Percentiles rank a stretch among this genome's conserved stretches.
These are phyloP conservation scores for Xylaria sp. DNA, from an alignment of 2,329 filamentous ascomycete genomes.

Conservation along the genomic window DNA sequence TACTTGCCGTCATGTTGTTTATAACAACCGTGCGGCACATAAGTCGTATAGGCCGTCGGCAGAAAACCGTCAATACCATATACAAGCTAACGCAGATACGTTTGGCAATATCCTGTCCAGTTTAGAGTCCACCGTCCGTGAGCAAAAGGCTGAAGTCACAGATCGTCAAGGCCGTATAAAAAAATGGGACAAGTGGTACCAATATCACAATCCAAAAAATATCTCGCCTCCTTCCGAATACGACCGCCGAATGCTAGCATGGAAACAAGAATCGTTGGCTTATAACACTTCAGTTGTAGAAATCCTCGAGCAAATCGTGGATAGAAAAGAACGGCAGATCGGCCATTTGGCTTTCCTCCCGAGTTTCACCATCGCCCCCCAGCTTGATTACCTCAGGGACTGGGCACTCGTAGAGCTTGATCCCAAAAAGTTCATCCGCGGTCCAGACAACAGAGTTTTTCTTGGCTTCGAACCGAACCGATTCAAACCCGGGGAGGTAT, in stretches of 20 bases:
- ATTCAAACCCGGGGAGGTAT: too few species aligned
- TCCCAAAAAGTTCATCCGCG: background rate
- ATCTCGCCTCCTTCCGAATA: background rate
- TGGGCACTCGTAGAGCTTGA: conserved; percentile 13
- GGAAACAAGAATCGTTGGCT: too few species aligned
- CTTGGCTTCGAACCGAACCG: background rate
- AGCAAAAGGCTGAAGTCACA: too few species aligned
- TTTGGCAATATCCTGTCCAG: too few species aligned
- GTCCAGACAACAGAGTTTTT: background rate
- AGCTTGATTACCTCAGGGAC: conserved; percentile 1
- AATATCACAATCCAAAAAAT: conserved; percentile 5
- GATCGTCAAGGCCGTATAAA: background rate
- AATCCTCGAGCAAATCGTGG: background rate
- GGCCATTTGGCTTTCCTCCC: conserved; percentile 2
- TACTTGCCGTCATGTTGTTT: conserved; percentile 12
- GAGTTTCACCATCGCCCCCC: background rate
- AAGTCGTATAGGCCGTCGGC: conserved; percentile 6
- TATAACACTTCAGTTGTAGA: background rate
- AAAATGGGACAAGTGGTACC: conserved; percentile 14
- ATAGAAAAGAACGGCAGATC: conserved; percentile 5
- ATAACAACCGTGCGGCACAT: background rate
- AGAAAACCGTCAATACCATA: conserved; percentile 7
- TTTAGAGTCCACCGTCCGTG: too few species aligned
- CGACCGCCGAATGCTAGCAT: background rate
- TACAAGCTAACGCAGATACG: too few species aligned